Evolutionary conservation across 768 basidiomycete genomes (phyloP).

Genomic region (Russula foetens): DNA sequence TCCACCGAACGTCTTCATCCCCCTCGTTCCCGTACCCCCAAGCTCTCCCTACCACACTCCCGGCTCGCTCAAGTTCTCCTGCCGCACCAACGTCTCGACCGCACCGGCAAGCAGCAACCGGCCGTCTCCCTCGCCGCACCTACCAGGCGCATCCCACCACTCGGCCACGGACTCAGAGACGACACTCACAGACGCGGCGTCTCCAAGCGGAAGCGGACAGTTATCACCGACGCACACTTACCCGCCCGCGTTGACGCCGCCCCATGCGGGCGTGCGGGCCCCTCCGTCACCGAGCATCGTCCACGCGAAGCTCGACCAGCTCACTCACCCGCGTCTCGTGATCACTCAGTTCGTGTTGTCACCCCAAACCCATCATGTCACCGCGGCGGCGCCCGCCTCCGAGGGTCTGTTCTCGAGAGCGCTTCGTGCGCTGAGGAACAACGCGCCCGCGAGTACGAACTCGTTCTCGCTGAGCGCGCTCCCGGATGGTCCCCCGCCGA

Average conservation of each 20-base stretch:
- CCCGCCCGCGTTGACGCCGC: slow-evolving; percentile 29
- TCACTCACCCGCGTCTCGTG: slow-evolving; percentile 15
- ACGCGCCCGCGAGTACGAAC: slow-evolving; percentile 8
- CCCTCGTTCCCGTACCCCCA: slow-evolving; percentile 28
- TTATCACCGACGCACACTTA: slow-evolving; percentile 29
- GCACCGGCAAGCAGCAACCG: not conserved
- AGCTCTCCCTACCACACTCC: slow-evolving; percentile 27
- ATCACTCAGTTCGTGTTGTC: slow-evolving; percentile 29
- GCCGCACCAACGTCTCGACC: slow-evolving; percentile 26
- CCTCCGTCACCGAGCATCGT: slow-evolving; percentile 27
- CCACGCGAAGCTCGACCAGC: slow-evolving; percentile 26
- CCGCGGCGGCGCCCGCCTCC: slow-evolving; percentile 14
- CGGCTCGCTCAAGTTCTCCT: slow-evolving; percentile 30
- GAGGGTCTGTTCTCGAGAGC: slow-evolving; percentile 25
- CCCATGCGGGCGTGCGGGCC: slow-evolving; percentile 20
- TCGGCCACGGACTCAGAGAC: slow-evolving; percentile 25
- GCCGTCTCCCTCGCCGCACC: not conserved
- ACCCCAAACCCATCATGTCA: slow-evolving; percentile 25
- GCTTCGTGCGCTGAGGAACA: slow-evolving; percentile 22
- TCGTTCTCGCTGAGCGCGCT: slow-evolving; percentile 19
- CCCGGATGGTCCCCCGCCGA: slow-evolving; percentile 4
- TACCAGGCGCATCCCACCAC: slow-evolving; percentile 7
- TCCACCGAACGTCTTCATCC: slow-evolving; percentile 39
- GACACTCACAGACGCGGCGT: slow-evolving; percentile 24
- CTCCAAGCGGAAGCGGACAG: slow-evolving; percentile 8